Conservation (phyloP, 768 basidiomycete genomes). For the Boletellus ananas region DNA sequence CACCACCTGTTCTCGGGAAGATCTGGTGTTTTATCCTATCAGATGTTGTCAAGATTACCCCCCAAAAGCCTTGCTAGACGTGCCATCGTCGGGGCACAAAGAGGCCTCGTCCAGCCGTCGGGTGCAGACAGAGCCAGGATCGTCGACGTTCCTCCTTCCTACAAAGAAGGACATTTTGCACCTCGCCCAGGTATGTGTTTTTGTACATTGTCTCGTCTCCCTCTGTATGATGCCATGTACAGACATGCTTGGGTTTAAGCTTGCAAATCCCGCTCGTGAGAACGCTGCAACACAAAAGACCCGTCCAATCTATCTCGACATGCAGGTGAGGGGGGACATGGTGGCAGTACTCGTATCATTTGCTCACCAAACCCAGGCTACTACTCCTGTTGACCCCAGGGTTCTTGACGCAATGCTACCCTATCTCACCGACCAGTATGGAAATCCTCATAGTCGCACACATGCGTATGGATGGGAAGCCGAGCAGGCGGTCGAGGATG, state of each 20-base stretch:
- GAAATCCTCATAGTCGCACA: conserved; percentile 96
- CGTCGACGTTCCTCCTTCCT: conserved; percentile 73
- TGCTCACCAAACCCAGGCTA: conserved; percentile 56
- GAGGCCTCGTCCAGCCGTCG: conserved; percentile 78
- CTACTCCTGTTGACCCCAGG: conserved; percentile 95
- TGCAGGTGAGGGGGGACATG: conserved; percentile 63
- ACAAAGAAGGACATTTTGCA: conserved; percentile 63
- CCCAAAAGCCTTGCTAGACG: conserved; percentile 24
- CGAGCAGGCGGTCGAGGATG: conserved; percentile 89
- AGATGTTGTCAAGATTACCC: conserved; percentile 60
- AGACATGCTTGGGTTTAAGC: conserved; percentile 91
- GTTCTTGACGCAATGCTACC: conserved; percentile 97
- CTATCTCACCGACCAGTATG: conserved; percentile 90
- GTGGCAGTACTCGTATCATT: neutral
- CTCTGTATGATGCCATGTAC: conserved; percentile 5
- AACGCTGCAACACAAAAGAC: conserved; percentile 54
- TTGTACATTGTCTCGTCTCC: neutral
- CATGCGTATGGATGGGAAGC: conserved; percentile 99
- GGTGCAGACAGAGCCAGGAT: conserved; percentile 79
- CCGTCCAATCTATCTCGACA: conserved; percentile 95
- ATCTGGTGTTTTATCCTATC: conserved; percentile 1
- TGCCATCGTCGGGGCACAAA: conserved; percentile 32
- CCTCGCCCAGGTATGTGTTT: conserved; percentile 58
- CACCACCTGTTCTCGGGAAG: conserved; percentile 9
- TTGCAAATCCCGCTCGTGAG: conserved; percentile 61